phyloP scores from a whole-genome alignment of 176 grass and related monocot genomes.

The Chloris gayana region DNA sequence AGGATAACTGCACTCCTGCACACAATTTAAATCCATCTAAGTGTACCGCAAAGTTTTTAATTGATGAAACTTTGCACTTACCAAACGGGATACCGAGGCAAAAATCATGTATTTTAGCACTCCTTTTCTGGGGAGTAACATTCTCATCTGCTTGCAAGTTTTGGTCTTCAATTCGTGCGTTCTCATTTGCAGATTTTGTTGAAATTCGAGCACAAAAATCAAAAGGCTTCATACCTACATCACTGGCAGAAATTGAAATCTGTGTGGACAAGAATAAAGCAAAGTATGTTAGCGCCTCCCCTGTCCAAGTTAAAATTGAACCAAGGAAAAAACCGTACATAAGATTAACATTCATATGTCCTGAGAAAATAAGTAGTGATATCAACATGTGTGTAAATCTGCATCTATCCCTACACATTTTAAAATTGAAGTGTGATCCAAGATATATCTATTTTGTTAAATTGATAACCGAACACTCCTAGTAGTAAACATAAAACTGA shows the following conservation, averaged over 20 bases:
- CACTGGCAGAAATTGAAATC: conserved; percentile 38
- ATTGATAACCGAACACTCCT: background rate
- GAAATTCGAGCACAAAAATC: conserved; percentile 44
- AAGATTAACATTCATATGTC: background rate
- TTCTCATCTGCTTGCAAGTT: conserved; percentile 22
- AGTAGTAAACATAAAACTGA: background rate
- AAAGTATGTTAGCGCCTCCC: conserved; percentile 7
- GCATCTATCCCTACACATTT: background rate
- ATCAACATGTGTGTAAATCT: background rate
- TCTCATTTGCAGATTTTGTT: conserved; percentile 46
- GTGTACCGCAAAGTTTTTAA: background rate
- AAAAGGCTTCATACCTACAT: conserved; percentile 21
- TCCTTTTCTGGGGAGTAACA: conserved; percentile 41
- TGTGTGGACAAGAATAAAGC: conserved; percentile 24
- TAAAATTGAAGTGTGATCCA: background rate
- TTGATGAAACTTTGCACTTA: conserved; percentile 38
- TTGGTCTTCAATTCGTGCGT: conserved; percentile 24
- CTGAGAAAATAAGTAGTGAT: background rate
- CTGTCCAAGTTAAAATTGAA: background rate
- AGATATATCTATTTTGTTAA: background rate
- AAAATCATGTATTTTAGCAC: conserved; percentile 80
- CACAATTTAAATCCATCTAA: background rate
- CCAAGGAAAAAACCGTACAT: background rate
- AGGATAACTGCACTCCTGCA: background rate
- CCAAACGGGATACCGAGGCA: conserved; percentile 79